phyloP scores from a whole-genome alignment of 148 eudicot genomes.

The Persicaria tinctoria region DNA sequence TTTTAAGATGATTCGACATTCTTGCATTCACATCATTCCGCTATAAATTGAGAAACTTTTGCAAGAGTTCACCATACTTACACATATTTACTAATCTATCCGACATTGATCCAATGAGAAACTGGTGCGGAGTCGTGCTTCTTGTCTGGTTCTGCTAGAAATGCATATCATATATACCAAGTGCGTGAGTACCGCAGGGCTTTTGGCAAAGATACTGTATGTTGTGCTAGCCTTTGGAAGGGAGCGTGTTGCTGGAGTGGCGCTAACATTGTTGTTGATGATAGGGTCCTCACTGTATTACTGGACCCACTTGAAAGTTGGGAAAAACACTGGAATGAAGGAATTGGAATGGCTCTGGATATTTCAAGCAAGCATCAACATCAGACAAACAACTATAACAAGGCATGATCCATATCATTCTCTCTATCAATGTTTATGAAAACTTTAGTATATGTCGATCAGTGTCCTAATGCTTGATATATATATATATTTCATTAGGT shows the following conservation, averaged over 20 bases:
- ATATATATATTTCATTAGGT: too few relatives aligned
- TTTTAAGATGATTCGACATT: too few relatives aligned
- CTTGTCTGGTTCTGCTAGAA: conserved; percentile 79
- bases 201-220: conserved; percentile 33
- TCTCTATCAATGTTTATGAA: neutral
- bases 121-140: conserved; percentile 83
- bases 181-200: conserved; percentile 30
- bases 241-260: conserved; percentile 90
- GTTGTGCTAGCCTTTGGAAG: conserved; percentile 78
- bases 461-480: too few relatives aligned
- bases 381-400: neutral
- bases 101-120: conserved; percentile 8
- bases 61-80: neutral
- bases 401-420: neutral
- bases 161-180: conserved; percentile 93
- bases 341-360: conserved; percentile 64
- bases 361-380: neutral
- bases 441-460: neutral
- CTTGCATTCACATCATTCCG: too few relatives aligned
- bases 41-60: neutral
- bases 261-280: conserved; percentile 70
- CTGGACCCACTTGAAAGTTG: conserved; percentile 78
- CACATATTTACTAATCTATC: too few relatives aligned
- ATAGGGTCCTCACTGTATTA: conserved; percentile 56
- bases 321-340: conserved; percentile 78